Conservation (phyloP, 2,329 filamentous ascomycete genomes). For the Elsinoe perseae region DNA sequence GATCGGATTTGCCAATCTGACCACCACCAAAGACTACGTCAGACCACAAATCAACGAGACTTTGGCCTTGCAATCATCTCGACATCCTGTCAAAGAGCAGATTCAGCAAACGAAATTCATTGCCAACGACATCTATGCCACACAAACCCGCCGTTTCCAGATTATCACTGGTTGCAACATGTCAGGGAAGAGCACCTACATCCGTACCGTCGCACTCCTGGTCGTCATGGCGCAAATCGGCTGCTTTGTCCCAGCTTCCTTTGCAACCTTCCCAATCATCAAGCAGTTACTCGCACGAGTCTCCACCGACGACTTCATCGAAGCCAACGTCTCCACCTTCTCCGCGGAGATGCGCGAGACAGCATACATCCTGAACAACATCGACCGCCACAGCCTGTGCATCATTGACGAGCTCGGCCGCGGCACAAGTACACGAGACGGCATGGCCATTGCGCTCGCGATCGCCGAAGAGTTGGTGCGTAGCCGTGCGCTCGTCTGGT, state of each 20-base stretch:
- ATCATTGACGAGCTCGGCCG: slow-evolving; percentile 78
- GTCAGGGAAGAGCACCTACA: slow-evolving; percentile 96
- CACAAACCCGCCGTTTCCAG: slow-evolving; percentile 73
- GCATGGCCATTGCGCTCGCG: slow-evolving; percentile 78
- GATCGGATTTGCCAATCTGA: slow-evolving; percentile 64
- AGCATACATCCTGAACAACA: slow-evolving; percentile 81
- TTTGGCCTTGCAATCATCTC: slow-evolving; percentile 63
- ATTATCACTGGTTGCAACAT: slow-evolving; percentile 96
- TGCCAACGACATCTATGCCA: slow-evolving; percentile 85
- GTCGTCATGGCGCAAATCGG: slow-evolving; percentile 92
- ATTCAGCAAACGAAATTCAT: slow-evolving; percentile 62
- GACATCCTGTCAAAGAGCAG: slow-evolving; percentile 73
- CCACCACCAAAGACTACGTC: slow-evolving; percentile 59
- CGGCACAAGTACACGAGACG: slow-evolving; percentile 82
- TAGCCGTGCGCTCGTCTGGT: slow-evolving; percentile 73
- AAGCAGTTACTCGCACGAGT: slow-evolving; percentile 81
- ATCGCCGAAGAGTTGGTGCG: slow-evolving; percentile 82
- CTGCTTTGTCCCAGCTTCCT: slow-evolving; percentile 78
- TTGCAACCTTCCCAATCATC: slow-evolving; percentile 71
- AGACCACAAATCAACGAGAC: slow-evolving; percentile 58
- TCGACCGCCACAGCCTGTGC: slow-evolving; percentile 55
- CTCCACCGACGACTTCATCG: slow-evolving; percentile 78
- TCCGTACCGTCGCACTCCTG: slow-evolving; percentile 73
- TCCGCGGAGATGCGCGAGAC: slow-evolving; percentile 93
- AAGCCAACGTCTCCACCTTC: slow-evolving; percentile 88